A percentile compares a stretch with the other conserved stretches of the same genome.
These are phyloP conservation scores for Teratosphaeria destructans DNA, from an alignment of 2,329 filamentous ascomycete species.

Conservation along the genomic window DNA sequence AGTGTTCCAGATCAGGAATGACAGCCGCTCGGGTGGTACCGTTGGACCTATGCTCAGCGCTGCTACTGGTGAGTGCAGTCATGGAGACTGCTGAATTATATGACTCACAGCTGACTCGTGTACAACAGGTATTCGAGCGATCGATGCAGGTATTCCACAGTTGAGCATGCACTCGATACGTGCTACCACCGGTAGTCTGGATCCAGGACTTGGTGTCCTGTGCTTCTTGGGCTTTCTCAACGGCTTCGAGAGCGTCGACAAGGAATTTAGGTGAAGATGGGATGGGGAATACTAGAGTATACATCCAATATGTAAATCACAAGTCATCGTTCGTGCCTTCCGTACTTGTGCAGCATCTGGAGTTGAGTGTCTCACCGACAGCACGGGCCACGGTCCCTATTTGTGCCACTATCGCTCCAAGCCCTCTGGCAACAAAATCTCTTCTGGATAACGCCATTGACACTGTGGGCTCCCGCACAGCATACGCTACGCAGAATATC, in stretches of 20 bases:
- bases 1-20: constrained; percentile 90
- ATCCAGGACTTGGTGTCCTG: constrained; percentile 79
- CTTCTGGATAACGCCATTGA: not conserved
- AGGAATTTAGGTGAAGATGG: constrained; percentile 50
- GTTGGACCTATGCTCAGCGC: constrained; percentile 86
- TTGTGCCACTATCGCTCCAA: not conserved
- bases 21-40: constrained; percentile 78
- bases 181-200: constrained; percentile 73
- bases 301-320: not conserved
- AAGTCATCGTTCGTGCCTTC: not conserved
- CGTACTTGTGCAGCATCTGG: not conserved
- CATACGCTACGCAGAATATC: not conserved
- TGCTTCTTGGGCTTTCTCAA: constrained; percentile 86
- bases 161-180: constrained; percentile 89
- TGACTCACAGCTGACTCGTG: not conserved
- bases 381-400: not conserved
- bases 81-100: not conserved
- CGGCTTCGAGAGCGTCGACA: constrained; percentile 73
- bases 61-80: constrained; percentile 40
- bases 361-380: not conserved
- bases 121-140: constrained; percentile 59
- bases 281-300: not conserved
- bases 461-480: not conserved
- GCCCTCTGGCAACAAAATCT: not conserved
- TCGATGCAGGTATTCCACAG: constrained; percentile 84